Base-by-base conservation (phyloP, 2,329 filamentous ascomycete genomes). In the Arthrobotrys iridis region DNA sequence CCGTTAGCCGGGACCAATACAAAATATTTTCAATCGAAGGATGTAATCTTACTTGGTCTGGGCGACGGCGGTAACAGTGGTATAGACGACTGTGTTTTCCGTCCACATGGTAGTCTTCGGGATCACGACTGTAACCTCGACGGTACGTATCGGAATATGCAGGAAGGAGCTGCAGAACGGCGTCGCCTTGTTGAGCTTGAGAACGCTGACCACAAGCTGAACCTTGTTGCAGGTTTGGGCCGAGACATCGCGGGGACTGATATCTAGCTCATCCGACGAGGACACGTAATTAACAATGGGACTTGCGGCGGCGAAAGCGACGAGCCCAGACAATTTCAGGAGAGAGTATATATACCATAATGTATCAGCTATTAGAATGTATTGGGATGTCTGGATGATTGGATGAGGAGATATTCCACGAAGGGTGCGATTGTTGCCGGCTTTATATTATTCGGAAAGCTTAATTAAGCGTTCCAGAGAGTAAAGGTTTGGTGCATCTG, bases 121-220 rank as follows among this genome's bases (percentile, higher is more conserved):
- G 30, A 57, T 40, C 11, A 40, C 50, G 13, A 20, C 28, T 11
- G 50, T 57, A 15, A 8, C 18, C 15, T 18, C 35, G 26, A 24
- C n/a, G 4, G 50, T 37, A 10, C 22, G 50, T 2, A 30, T 57
- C 7, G 50, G 28, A 37, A 57, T 57, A n/a, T 37, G 28, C 50
- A 57, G 18, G 28, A 37, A 57, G n/a, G 50, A 57, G 20, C 50
- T 57, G 33, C 50, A 57, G 50, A 57, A 57, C 2, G 50, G 28
- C 5, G 26, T 30, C 3, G 50, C 50, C 8, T 37, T 57, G 5
- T 57, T 37, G 24, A 35, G 28, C 18, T 57, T 37, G 50, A 57
- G 18, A 18, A 57, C 6, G 24, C 18, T 57, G 20, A 57, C 50
- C 13, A 57, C 3, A 15, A 20, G 18, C 26, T 57, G 50, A 24